Conservation (phyloP, 768 basidiomycete species). For the Xerocomus brunneocitrinus region DNA sequence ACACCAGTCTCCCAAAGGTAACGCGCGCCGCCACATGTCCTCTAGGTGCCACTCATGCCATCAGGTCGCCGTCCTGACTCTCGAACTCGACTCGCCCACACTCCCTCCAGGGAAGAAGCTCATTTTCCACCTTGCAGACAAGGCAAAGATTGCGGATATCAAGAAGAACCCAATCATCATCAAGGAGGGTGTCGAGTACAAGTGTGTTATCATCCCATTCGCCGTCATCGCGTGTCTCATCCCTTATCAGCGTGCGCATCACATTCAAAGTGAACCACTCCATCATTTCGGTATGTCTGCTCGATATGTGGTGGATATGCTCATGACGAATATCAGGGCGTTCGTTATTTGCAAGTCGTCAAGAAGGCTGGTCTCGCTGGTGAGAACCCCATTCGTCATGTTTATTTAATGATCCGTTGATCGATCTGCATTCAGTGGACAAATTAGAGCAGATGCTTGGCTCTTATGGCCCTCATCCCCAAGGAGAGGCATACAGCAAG, state of each 20-base stretch:
- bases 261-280: conserved; percentile 85
- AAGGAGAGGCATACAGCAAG: conserved; percentile 63
- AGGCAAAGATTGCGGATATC: conserved; percentile 39
- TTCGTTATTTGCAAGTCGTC: conserved; percentile 85
- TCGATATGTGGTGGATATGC: not conserved
- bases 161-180: conserved; percentile 78
- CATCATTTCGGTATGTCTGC: conserved; percentile 66
- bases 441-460: conserved; percentile 94
- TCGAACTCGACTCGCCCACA: conserved; percentile 77
- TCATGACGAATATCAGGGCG: conserved; percentile 47
- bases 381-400: conserved; percentile 24
- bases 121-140: conserved; percentile 58
- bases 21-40: not conserved
- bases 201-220: conserved; percentile 38
- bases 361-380: conserved; percentile 76
- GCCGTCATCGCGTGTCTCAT: conserved; percentile 2
- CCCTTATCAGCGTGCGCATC: conserved; percentile 59
- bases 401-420: not conserved
- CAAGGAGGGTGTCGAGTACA: conserved; percentile 88
- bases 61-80: conserved; percentile 66
- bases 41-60: conserved; percentile 14
- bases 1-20: conserved; percentile 64
- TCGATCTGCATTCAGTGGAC: conserved; percentile 55
- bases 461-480: conserved; percentile 76
- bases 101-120: conserved; percentile 61